Evolutionary conservation across 106 monocot genomes (phyloP).

Genomic region (Allium sativum): DNA sequence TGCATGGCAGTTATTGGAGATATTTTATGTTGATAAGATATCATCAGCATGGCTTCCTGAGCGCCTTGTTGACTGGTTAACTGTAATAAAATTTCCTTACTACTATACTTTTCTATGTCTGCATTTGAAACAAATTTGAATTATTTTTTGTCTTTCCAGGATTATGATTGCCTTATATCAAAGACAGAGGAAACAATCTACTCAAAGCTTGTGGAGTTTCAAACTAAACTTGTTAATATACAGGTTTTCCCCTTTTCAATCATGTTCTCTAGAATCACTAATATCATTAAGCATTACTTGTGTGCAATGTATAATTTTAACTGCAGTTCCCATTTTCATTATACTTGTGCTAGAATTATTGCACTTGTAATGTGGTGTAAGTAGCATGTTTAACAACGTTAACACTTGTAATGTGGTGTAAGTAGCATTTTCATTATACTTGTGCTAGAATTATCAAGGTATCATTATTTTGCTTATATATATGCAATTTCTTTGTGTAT

Average conservation of each 20-base stretch:
- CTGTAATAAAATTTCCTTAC: constrained; percentile 51
- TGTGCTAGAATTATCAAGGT: too few relatives aligned
- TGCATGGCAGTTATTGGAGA: constrained; percentile 81
- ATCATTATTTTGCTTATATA: constrained; percentile 1
- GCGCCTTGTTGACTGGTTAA: constrained; percentile 87
- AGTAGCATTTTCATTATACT: too few relatives aligned
- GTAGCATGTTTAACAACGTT: too few relatives aligned
- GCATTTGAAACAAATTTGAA: neutral
- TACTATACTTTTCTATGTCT: neutral
- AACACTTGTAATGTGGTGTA: too few relatives aligned
- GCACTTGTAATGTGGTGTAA: too few relatives aligned
- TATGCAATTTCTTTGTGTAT: constrained; percentile 4
- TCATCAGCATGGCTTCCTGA: constrained; percentile 75
- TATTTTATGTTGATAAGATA: constrained; percentile 84
- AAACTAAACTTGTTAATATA: constrained; percentile 62
- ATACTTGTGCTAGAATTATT: too few relatives aligned
- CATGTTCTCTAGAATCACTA: neutral
- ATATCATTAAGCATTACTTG: neutral
- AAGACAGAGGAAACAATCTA: constrained; percentile 32
- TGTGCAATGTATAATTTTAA: too few relatives aligned
- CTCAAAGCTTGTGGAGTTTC: constrained; percentile 47
- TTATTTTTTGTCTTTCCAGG: constrained; percentile 26
- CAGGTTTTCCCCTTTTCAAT: constrained; percentile 36
- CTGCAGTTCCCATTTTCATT: too few relatives aligned
- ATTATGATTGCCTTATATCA: constrained; percentile 68